A percentile compares a stretch with the other conserved stretches of the same genome.
Conservation (phyloP, 805 yeast genomes). For the Candida gorgasii region DNA sequence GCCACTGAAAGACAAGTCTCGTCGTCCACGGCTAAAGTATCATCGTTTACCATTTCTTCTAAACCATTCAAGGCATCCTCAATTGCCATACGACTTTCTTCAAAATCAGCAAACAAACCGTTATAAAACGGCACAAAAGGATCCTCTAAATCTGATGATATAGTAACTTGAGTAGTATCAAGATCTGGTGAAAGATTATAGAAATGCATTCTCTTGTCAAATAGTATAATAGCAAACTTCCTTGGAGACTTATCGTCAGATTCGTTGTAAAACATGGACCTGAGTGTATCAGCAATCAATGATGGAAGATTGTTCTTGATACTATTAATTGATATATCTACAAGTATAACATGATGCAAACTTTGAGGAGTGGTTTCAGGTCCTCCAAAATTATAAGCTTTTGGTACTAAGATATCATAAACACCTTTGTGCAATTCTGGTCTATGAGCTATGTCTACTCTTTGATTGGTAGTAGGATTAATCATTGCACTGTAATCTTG, state of each 20-base stretch:
- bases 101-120: slow-evolving; percentile 82
- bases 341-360: slow-evolving; percentile 67
- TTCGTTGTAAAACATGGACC: slow-evolving; percentile 41
- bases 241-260: slow-evolving; percentile 21
- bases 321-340: slow-evolving; percentile 67
- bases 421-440: slow-evolving; percentile 84
- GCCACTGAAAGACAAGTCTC: slow-evolving; percentile 84
- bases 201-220: slow-evolving; percentile 70
- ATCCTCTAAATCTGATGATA: slow-evolving; percentile 70
- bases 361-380: slow-evolving; percentile 38
- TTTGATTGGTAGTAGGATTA: slow-evolving; percentile 47
- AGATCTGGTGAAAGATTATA: slow-evolving; percentile 62
- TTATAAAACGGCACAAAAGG: slow-evolving; percentile 78
- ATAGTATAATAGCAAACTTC: slow-evolving; percentile 72
- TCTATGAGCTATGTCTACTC: slow-evolving; percentile 62
- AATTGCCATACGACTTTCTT: slow-evolving; percentile 60
- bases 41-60: slow-evolving; percentile 45
- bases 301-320: slow-evolving; percentile 59
- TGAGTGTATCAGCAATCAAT: slow-evolving; percentile 68
- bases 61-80: slow-evolving; percentile 66
- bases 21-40: slow-evolving; percentile 36
- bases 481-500: slow-evolving; percentile 63
- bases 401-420: slow-evolving; percentile 81
- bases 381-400: slow-evolving; percentile 60
- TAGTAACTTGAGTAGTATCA: slow-evolving; percentile 56